Conservation (phyloP, 1,284 basidiomycete species). For the Sporisorium sorghi region DNA sequence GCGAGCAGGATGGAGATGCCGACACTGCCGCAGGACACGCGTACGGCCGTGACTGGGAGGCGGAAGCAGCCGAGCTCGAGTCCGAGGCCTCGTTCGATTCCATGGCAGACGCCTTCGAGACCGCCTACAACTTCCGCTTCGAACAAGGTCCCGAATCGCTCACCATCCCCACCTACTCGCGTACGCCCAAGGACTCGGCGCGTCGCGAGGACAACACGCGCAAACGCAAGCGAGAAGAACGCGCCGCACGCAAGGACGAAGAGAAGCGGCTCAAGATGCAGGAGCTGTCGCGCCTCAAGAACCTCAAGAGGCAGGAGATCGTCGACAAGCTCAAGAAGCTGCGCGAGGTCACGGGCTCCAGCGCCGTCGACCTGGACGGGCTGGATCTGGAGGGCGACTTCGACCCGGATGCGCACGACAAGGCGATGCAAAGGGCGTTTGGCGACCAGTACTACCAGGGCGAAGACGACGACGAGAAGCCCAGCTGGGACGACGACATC, state of each 20-base stretch:
- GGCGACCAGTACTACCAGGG: conserved; percentile 61
- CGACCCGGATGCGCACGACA: conserved; percentile 66
- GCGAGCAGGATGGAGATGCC: conserved; percentile 9
- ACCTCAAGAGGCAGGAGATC: conserved; percentile 63
- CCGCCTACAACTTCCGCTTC: conserved; percentile 69
- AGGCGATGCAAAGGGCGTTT: conserved; percentile 61
- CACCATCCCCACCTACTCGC: conserved; percentile 62
- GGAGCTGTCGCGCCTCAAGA: conserved; percentile 59
- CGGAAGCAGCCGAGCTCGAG: conserved; percentile 66
- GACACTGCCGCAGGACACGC: conserved; percentile 4
- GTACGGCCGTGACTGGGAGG: conserved; percentile 64
- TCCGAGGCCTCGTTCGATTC: conserved; percentile 65
- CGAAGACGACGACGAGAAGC: conserved; percentile 73
- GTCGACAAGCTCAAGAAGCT: conserved; percentile 64
- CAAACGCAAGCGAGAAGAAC: conserved; percentile 64
- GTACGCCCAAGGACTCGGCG: conserved; percentile 58
- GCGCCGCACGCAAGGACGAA: conserved; percentile 60
- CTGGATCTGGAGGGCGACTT: conserved; percentile 66
- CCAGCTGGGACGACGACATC: conserved; percentile 88
- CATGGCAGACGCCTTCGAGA: conserved; percentile 66
- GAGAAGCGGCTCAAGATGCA: conserved; percentile 65
- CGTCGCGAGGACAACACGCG: conserved; percentile 64
- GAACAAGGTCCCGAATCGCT: conserved; percentile 61
- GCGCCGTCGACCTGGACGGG: conserved; percentile 50
- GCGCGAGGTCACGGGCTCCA: conserved; percentile 61